A percentile compares a stretch with the other conserved stretches of the same genome.
Evolutionary conservation across 2,329 filamentous ascomycete species (phyloP).

Genomic region (Botrytis medusae): DNA sequence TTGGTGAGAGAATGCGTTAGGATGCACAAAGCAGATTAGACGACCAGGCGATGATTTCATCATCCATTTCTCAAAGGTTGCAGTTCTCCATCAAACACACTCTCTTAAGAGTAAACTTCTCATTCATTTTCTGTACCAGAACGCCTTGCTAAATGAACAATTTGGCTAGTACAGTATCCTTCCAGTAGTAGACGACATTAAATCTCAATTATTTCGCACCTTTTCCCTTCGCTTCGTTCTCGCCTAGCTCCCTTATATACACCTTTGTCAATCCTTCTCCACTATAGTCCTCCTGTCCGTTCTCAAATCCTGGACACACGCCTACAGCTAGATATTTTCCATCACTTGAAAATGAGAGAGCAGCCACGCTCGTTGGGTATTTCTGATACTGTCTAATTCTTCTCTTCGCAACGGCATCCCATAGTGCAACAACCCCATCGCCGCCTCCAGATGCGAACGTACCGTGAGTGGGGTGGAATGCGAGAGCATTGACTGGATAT

Average conservation of each 20-base stretch:
- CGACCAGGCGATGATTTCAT: neutral
- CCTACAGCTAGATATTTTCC: conserved; percentile 66
- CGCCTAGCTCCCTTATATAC: conserved; percentile 78
- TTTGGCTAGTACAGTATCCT: conserved; percentile 1
- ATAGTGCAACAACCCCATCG: conserved; percentile 69
- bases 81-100: neutral
- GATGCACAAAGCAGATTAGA: neutral
- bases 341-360: conserved; percentile 61
- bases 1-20: neutral
- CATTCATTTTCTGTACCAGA: conserved; percentile 20
- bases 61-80: neutral
- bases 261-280: conserved; percentile 74
- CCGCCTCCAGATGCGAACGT: conserved; percentile 73
- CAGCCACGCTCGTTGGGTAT: conserved; percentile 61
- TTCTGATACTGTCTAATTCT: conserved; percentile 69
- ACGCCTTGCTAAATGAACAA: conserved; percentile 27
- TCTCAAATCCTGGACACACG: conserved; percentile 67
- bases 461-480: conserved; percentile 64
- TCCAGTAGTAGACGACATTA: neutral
- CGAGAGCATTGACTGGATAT: conserved; percentile 70
- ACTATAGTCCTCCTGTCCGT: conserved; percentile 72
- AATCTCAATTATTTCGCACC: conserved; percentile 34
- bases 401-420: conserved; percentile 71
- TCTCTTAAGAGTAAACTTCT: neutral
- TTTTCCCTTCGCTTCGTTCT: conserved; percentile 67